Conservation (phyloP, 768 basidiomycete genomes). For the Termitomyces sp. region DNA sequence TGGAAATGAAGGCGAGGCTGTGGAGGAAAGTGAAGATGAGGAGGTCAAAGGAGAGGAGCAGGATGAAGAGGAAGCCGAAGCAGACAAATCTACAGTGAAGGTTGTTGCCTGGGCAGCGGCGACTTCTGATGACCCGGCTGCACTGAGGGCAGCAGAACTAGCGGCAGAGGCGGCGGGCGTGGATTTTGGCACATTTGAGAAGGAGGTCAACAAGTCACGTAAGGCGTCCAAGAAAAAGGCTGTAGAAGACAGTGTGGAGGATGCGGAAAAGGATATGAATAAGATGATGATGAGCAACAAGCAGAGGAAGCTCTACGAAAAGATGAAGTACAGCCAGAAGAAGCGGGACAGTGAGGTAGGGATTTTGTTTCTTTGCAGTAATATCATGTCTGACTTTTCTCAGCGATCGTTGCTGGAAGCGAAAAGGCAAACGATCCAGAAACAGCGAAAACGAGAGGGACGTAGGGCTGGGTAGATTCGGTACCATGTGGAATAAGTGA, state of each 20-base stretch:
- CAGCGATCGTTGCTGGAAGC: slow-evolving; percentile 61
- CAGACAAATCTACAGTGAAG: slow-evolving; percentile 24
- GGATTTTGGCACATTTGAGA: slow-evolving; percentile 75
- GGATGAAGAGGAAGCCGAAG: slow-evolving; percentile 21
- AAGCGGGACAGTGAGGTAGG: slow-evolving; percentile 78
- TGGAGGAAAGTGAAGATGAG: slow-evolving; percentile 25
- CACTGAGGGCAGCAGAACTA: slow-evolving; percentile 82
- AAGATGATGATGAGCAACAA: slow-evolving; percentile 99
- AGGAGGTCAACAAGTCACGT: slow-evolving; percentile 58
- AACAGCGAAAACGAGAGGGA: slow-evolving; percentile 38
- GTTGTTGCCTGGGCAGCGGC: slow-evolving; percentile 26
- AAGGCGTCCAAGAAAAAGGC: slow-evolving; percentile 31
- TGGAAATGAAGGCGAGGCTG: slow-evolving; percentile 26
- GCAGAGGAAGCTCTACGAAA: slow-evolving; percentile 89
- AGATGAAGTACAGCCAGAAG: slow-evolving; percentile 83
- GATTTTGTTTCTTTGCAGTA: slow-evolving; percentile 7
- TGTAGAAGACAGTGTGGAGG: slow-evolving; percentile 25
- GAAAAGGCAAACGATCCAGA: slow-evolving; percentile 51
- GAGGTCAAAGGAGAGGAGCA: slow-evolving; percentile 29
- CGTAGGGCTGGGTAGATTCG: slow-evolving; percentile 4
- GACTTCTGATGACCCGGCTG: slow-evolving; percentile 52
- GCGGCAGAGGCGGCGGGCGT: slow-evolving; percentile 87
- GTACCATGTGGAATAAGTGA: not conserved
- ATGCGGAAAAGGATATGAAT: slow-evolving; percentile 79
- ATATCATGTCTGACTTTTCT: slow-evolving; percentile 9